Evolutionary conservation across 768 basidiomycete species (phyloP), one percentile per base, ranked within the genome.

Genomic region (Crassisporium funariophilum): DNA sequence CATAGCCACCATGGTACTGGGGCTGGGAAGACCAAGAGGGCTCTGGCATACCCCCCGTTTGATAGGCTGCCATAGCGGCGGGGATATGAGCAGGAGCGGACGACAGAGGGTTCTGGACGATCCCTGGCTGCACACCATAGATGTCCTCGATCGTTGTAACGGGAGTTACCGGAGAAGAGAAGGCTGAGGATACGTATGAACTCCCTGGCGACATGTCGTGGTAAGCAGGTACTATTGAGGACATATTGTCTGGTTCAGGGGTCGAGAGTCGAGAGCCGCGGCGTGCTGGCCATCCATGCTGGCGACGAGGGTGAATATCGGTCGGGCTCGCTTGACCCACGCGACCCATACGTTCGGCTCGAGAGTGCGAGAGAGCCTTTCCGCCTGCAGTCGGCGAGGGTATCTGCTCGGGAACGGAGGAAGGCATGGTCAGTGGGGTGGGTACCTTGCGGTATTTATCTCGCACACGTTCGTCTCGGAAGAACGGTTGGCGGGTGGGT

Each of bases 401-500:
- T 7, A 50, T 41, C 12, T 52, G 50, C 2, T 58, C 46, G 38
- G 49, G 19, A 2, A 55, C 33, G 15, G 58, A 42, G 22, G 59
- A 43, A 21, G 68, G 56, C 50, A 68, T 56, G 12, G 61, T 53
- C 33, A 70, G 51, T 12, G 64, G 61, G 15, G 66, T 47, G 17
- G 64, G 61, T 5, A 53, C 47, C 11, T 50, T 55, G 23, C 59
- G 50, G 46, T 57, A 53, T 48, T 64, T 63, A 48, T 60, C 47
- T 46, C 52, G 43, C 27, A 74, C 67, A 8, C 73, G 70, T 37
- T 78, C 80, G 27, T 82, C 79, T 33, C 72, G 69, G 56, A 83
- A 70, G 56, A 83, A 83, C 0, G 83, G 80, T 29, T 68, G 61
- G 20, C 76, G 70, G 13, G 66, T 52, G 13, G 79, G 73, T 55